Percentiles rank a stretch among this genome's conserved stretches.
Conservation (phyloP, 192 early-diverging fungal genomes). For the Backusella circina region DNA sequence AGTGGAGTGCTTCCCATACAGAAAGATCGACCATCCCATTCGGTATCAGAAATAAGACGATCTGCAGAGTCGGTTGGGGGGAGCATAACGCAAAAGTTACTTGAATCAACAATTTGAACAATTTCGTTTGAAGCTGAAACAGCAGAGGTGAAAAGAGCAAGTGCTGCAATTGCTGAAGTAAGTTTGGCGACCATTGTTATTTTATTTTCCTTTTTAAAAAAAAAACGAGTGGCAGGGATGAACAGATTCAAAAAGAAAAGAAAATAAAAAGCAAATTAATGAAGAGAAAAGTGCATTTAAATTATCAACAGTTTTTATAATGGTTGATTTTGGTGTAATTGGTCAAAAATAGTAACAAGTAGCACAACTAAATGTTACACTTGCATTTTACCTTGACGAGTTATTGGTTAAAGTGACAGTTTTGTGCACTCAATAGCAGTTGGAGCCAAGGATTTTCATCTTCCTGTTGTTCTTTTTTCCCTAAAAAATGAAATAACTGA, state of each 20-base stretch:
- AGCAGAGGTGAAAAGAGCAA: not conserved
- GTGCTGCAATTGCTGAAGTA: not conserved
- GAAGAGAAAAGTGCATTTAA: not conserved
- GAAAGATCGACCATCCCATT: constrained; percentile 38
- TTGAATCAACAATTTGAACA: constrained; percentile 28
- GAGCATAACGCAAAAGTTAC: constrained; percentile 37
- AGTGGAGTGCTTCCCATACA: constrained; percentile 35
- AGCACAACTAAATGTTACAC: not conserved
- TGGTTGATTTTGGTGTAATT: not conserved
- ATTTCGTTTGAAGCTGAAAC: constrained; percentile 16
- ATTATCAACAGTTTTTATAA: not conserved
- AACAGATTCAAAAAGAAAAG: not conserved
- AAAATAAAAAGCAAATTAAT: not conserved
- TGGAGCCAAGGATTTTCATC: not conserved
- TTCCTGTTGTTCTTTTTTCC: not conserved
- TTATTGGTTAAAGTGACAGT: not conserved
- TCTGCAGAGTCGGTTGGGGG: constrained; percentile 32
- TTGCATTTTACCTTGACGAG: not conserved
- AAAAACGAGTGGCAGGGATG: not conserved
- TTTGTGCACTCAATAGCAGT: not conserved
- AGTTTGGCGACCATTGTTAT: not conserved
- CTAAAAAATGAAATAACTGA: not conserved
- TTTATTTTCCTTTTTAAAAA: not conserved
- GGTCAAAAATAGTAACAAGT: not conserved
- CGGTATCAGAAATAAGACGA: constrained; percentile 40